Evolutionary conservation across 2,329 filamentous ascomycete genomes (phyloP), one percentile per base, ranked within the genome.

Genomic region (Hypoxylon rubiginosum): DNA sequence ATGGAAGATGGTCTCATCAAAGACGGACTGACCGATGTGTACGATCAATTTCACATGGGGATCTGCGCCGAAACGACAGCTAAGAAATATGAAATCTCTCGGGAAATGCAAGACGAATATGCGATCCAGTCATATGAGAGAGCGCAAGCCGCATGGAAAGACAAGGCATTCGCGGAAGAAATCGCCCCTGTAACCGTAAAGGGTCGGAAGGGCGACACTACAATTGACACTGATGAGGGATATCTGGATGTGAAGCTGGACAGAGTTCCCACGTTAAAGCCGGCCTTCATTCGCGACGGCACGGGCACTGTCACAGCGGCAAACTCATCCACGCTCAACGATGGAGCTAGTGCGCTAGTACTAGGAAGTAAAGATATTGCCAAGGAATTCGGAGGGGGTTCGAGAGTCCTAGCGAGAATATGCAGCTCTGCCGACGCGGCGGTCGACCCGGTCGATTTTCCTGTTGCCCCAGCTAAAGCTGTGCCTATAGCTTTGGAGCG

Each of bases 41-140:
- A 97, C 81, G 94, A 97, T 79, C 88, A 97, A 77, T 92, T 97
- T 75, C 96, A 98, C 81, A 99, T 99, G 96, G 96, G 96, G 46
- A 94, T 96, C 73, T 99, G 96, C 77, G 94, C 94, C 15, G 96
- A 99, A 83, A 93, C 91, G 72, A 97, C 95, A 1, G 96, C 92
- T 51, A 97, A 97, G 85, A 95, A 94, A 74, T 87, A 93, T 79
- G 83, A 86, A 0, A 87, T 99, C 68, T 90, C 91, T 8, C 85
- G 96, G 13, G 89, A 97, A 79, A 89, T 92, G 78, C 96, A 99
- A 82, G 96, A 99, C 75, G 86, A 91, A 69, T 98, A 97, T 76
- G 93, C 96, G 13, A 94, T 97, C 66, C 86, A 89, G 78, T 96
- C 92, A 3, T 99, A 97, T 80, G 88, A 93, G 81, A 90, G 94